Percentiles rank a stretch among this genome's conserved stretches.
Evolutionary conservation across 2,329 filamentous ascomycete species (phyloP).

Genomic region (Orbilia oligospora): DNA sequence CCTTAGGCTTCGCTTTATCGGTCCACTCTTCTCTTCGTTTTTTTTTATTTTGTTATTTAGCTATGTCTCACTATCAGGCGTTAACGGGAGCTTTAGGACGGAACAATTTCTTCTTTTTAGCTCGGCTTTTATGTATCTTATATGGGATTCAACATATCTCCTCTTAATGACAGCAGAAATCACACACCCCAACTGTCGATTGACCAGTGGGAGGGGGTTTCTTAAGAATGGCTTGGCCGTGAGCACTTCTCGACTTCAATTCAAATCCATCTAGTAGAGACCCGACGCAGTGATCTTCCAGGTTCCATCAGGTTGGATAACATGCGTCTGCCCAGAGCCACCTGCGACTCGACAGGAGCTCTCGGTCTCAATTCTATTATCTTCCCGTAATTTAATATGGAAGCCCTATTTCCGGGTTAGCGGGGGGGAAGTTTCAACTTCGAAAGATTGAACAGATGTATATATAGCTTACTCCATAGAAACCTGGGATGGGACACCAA

Average conservation of each 20-base stretch:
- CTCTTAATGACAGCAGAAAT: slow-evolving; percentile 18
- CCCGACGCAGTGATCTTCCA: slow-evolving; percentile 35
- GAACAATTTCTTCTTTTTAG: background rate
- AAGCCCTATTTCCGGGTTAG: slow-evolving; percentile 33
- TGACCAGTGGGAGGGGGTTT: background rate
- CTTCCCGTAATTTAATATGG: slow-evolving; percentile 31
- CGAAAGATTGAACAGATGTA: background rate
- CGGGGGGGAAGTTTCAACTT: too few relatives aligned
- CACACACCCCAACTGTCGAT: too few relatives aligned
- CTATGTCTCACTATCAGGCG: slow-evolving; percentile 8
- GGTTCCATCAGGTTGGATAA: slow-evolving; percentile 35
- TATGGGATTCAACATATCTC: slow-evolving; percentile 22
- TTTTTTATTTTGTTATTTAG: background rate
- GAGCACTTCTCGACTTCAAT: too few relatives aligned
- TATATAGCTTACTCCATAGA: slow-evolving; percentile 40
- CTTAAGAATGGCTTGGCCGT: background rate
- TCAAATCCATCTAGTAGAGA: slow-evolving; percentile 6
- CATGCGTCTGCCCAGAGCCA: slow-evolving; percentile 40
- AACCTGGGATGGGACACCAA: slow-evolving; percentile 53
- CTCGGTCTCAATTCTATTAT: slow-evolving; percentile 39
- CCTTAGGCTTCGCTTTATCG: background rate
- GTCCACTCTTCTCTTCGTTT: background rate
- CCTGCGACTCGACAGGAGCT: slow-evolving; percentile 53
- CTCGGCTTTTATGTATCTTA: slow-evolving; percentile 14
- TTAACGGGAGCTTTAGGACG: slow-evolving; percentile 17